Evolutionary conservation across 805 yeast genomes (phyloP), one percentile per base, ranked within the genome.

Genomic region (Ogataea polymorpha): DNA sequence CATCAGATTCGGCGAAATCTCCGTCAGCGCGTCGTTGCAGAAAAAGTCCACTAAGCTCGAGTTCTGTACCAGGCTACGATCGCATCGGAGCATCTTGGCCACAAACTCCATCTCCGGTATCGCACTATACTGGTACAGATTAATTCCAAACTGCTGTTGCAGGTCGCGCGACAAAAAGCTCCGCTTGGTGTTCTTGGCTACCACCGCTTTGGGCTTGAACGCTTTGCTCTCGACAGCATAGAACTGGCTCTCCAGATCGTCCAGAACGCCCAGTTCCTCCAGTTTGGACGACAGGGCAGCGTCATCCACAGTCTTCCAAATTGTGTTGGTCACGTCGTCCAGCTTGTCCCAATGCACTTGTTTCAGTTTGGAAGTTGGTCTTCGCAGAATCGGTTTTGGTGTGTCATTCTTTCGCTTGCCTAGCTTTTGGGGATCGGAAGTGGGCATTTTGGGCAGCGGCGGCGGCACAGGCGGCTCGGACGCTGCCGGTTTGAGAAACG

Each of bases 301-400:
- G 15, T 75, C 72, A 34, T 74, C 68, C 1, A 63, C 52, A 15
- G 63, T 60, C 23, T 70, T 70, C 95, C 95, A 85, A 50, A 85
- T 72, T 0, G 93, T 81, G 30, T 75, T 69, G 13, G 70, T 66
- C 12, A 80, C 66, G 35, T 68, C 61, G 11, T 80, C 85, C 33
- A 85, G 65, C 54, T 79, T 83, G 48, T 85, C 93, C 95, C 93
- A 85, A 53, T 85, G 95, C 47, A 85, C 74, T 54, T 85, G 95
- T 55, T 83, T 85, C 65, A 85, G 63, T 59, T 78, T 80, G 46
- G 54, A 45, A 5, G 56, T 38, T 11, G 61, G 55, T 24, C 59
- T 49, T 32, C 50, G 53, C 9, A 25, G 23, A 2, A 20, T 34
- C 5, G 18, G 33, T 24, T 18, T 31, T 7, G 23, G 23, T 5